These are phyloP conservation scores for Basidioascus undulatus DNA, from an alignment of 768 basidiomycete genomes.

Conservation along the genomic window DNA sequence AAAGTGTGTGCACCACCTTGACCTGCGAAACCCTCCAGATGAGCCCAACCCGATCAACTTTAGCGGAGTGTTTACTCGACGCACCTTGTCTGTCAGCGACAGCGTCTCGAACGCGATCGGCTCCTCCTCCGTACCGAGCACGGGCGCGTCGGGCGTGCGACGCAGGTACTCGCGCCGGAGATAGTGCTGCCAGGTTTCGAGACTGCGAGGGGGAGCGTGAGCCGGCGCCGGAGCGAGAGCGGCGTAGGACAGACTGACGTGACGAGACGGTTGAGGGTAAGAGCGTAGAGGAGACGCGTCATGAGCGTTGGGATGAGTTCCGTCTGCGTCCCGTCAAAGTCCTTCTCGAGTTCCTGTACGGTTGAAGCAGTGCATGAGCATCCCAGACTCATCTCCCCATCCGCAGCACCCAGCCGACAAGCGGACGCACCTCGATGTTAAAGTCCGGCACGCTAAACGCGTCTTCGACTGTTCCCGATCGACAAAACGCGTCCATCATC, in stretches of 20 bases:
- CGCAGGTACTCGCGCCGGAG: slow-evolving; percentile 4
- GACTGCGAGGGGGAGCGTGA: not conserved
- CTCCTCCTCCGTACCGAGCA: slow-evolving; percentile 6
- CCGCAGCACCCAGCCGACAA: not conserved
- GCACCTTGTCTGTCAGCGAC: slow-evolving; percentile 5
- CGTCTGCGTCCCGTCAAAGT: not conserved
- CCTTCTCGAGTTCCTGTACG: slow-evolving; percentile 2
- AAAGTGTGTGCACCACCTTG: slow-evolving; percentile 16
- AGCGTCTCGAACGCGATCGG: slow-evolving; percentile 4
- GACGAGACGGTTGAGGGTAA: slow-evolving; percentile 5
- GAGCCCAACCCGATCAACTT: too few relatives aligned
- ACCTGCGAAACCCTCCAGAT: too few relatives aligned
- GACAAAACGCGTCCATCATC: too few relatives aligned
- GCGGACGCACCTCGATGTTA: not conserved
- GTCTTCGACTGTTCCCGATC: not conserved
- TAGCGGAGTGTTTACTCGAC: too few relatives aligned
- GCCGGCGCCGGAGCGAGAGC: not conserved
- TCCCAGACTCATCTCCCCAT: not conserved
- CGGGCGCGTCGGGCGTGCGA: slow-evolving; percentile 3
- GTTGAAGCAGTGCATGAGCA: not conserved
- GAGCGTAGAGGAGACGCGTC: slow-evolving; percentile 1
- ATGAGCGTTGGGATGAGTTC: slow-evolving; percentile 1
- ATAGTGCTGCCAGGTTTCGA: slow-evolving; percentile 3
- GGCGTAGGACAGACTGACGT: slow-evolving; percentile 1
- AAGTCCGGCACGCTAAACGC: not conserved